phyloP scores from a whole-genome alignment of 2,329 filamentous ascomycete genomes.

The Fusarium sp. region DNA sequence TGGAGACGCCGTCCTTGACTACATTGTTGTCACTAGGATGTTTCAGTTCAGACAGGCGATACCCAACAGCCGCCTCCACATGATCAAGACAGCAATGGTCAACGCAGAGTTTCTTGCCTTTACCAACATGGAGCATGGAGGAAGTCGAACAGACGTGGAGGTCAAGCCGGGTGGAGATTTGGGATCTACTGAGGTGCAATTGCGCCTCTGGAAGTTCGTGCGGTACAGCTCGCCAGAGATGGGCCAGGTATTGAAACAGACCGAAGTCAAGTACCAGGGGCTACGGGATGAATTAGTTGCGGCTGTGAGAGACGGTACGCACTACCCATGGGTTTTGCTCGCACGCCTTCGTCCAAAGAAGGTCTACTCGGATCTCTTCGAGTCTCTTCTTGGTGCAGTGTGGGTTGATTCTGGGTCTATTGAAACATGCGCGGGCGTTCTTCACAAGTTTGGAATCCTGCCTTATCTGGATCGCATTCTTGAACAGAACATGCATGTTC shows the following conservation, averaged over 20 bases:
- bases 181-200: constrained; percentile 32
- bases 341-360: constrained; percentile 76
- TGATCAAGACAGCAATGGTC: constrained; percentile 79
- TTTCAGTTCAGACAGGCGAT: constrained; percentile 62
- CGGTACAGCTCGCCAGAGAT: constrained; percentile 67
- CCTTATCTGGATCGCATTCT: constrained; percentile 73
- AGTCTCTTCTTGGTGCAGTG: constrained; percentile 83
- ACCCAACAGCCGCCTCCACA: constrained; percentile 74
- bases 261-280: constrained; percentile 60
- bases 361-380: constrained; percentile 86
- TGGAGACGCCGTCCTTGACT: constrained; percentile 87
- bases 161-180: constrained; percentile 35
- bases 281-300: constrained; percentile 64
- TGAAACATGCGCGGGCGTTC: constrained; percentile 68
- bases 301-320: constrained; percentile 62
- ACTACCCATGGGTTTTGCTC: constrained; percentile 84
- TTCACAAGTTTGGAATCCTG: constrained; percentile 75
- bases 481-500: constrained; percentile 66
- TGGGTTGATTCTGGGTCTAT: constrained; percentile 83
- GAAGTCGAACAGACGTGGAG: constrained; percentile 43
- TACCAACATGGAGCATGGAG: constrained; percentile 68
- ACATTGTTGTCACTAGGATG: constrained; percentile 75
- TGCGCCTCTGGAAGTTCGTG: constrained; percentile 78
- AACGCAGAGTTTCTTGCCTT: constrained; percentile 87
- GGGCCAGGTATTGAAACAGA: constrained; percentile 59